Evolutionary conservation across 176 grass and related monocot genomes (phyloP).

Genomic region (Otatea glauca): DNA sequence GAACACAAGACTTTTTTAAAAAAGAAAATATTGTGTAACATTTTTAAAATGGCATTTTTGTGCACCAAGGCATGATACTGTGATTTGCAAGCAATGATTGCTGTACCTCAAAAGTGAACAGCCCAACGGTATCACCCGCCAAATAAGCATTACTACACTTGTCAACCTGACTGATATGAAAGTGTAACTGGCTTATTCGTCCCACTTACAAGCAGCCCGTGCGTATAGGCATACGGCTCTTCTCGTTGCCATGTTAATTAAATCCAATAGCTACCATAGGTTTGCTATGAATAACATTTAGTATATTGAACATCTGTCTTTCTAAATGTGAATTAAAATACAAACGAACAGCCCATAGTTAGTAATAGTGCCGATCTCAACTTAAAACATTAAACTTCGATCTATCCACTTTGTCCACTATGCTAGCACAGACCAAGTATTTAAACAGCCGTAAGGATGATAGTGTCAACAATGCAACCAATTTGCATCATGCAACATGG

Average conservation of each 20-base stretch:
- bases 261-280: constrained; percentile 5
- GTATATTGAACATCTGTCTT: constrained; percentile 16
- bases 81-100: background rate
- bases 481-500: constrained; percentile 8
- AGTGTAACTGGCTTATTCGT: background rate
- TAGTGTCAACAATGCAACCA: background rate
- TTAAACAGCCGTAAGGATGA: background rate
- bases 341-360: background rate
- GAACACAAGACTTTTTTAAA: background rate
- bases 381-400: background rate
- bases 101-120: constrained; percentile 8
- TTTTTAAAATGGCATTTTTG: background rate
- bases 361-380: background rate
- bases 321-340: constrained; percentile 18
- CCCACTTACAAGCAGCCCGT: background rate
- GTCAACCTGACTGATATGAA: background rate
- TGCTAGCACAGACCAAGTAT: constrained; percentile 8
- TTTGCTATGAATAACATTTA: constrained; percentile 24
- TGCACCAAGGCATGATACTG: background rate
- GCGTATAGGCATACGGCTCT: background rate
- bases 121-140: background rate
- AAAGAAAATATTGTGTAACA: background rate
- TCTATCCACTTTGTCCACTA: constrained; percentile 23
- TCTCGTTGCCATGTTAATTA: background rate
- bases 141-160: constrained; percentile 16